phyloP scores from a whole-genome alignment of 345 rosid species.

The Eucalyptus tenuipes region DNA sequence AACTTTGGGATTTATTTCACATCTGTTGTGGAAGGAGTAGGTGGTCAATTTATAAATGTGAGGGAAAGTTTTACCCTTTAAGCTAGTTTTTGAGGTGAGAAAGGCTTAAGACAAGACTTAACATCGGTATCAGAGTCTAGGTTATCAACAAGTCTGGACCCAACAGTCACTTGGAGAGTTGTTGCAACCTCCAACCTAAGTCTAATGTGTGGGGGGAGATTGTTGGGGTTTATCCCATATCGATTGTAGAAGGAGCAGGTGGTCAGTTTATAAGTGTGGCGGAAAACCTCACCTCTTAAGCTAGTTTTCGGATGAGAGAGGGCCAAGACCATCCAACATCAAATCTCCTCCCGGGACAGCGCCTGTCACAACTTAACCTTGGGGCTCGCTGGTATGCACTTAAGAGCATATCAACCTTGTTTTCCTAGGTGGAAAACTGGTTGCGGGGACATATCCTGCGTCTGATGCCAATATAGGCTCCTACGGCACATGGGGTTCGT shows the following conservation, averaged over 20 bases:
- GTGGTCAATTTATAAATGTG: not conserved
- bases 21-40: fast-evolving
- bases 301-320: not conserved
- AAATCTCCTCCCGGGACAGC: too few relatives aligned
- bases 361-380: not conserved
- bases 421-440: not conserved
- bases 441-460: not conserved
- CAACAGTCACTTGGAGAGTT: too few relatives aligned
- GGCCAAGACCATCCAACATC: not conserved
- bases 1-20: not conserved
- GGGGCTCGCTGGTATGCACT: fast-evolving
- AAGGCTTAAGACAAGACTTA: not conserved
- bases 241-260: fast-evolving
- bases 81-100: not conserved
- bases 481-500: not conserved
- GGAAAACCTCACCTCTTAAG: not conserved
- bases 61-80: too few relatives aligned
- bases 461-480: not conserved
- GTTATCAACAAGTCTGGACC: too few relatives aligned
- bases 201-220: too few relatives aligned
- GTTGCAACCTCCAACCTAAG: too few relatives aligned
- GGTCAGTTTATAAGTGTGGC: too few relatives aligned
- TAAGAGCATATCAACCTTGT: not conserved
- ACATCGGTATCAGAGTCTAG: fast-evolving
- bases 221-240: not conserved